phyloP scores from a whole-genome alignment of 2,329 filamentous ascomycete genomes.

The Ophiostoma himal-ulmi region DNA sequence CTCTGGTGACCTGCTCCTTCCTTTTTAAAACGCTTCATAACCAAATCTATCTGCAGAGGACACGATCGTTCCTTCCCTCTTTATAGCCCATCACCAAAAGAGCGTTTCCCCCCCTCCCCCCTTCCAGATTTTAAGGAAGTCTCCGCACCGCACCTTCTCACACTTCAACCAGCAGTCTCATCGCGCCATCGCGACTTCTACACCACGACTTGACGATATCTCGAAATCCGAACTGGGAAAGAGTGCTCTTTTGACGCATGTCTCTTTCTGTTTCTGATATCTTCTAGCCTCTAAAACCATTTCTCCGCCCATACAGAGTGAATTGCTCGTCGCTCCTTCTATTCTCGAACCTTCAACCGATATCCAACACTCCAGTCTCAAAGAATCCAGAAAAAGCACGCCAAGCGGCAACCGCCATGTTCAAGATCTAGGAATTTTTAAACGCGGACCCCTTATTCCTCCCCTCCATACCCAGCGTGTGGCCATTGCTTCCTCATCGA shows the following conservation, averaged over 20 bases:
- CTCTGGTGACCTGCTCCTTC: neutral
- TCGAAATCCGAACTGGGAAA: neutral
- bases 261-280: neutral
- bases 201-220: neutral
- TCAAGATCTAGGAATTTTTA: slow-evolving; percentile 29
- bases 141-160: neutral
- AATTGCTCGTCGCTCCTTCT: neutral
- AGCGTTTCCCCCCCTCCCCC: neutral
- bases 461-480: slow-evolving; percentile 8
- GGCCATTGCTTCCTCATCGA: slow-evolving; percentile 19
- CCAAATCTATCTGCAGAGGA: neutral
- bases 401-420: slow-evolving; percentile 28
- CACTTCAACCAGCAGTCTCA: neutral
- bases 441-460: slow-evolving; percentile 25
- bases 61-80: neutral
- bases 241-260: neutral
- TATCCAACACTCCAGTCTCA: neutral
- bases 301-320: neutral
- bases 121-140: neutral
- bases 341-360: neutral
- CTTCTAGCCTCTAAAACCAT: too few species aligned
- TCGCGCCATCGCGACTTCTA: slow-evolving; percentile 4
- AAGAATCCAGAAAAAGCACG: slow-evolving; percentile 13
- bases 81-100: neutral
- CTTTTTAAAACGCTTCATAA: neutral